Evolutionary conservation across 164 flowering plant genomes (phyloP), one percentile per base, ranked within the genome.

Genomic region (Litsea cubeba): DNA sequence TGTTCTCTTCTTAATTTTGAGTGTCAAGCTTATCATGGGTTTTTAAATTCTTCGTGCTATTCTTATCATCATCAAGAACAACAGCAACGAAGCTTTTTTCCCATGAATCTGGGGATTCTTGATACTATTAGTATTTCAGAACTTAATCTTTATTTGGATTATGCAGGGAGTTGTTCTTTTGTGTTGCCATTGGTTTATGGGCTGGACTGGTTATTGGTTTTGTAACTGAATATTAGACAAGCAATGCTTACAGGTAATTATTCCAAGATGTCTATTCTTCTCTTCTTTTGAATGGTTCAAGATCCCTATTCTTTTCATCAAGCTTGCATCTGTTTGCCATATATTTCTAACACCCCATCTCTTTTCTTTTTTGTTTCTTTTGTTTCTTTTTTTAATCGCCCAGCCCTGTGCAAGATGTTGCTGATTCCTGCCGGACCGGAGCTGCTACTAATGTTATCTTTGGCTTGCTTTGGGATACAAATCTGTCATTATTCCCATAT

Each of bases 331-430:
- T 50, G 23, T 70, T 70, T 24, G 12, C 40, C 26, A 12, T 4
- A 40, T 40, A 50, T 40, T 10, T 70, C 28, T 40, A 7, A 40
- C 46, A 8, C 46, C 46, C 10, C 2, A 64, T 64, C 15, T 28
- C 30, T 23, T 12, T 32, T 22, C 5, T 15, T 30, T 18, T 7
- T 5, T 23, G 22, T 46, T 10, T n/a, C 46, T 18, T 11, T 23
- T n/a, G 23, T 14, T 2, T 57, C 25, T 25, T 40, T 62, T 54
- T 73, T 80, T 64, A 12, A 7, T 8, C 20, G 0, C 60, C 76
- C 83, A 86, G 89, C 79, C 89, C 89, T 69, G 89, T 86, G 80
- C 87, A 86, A 81, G 89, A 86, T 81, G 89, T 86, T 70, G 89
- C 89, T 65, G 89, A 86, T 79, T 85, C 89, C 74, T 86, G 89